Evolutionary conservation across 2,329 filamentous ascomycete genomes (phyloP), one percentile per base, ranked within the genome.

Genomic region (Talaromyces sp.): DNA sequence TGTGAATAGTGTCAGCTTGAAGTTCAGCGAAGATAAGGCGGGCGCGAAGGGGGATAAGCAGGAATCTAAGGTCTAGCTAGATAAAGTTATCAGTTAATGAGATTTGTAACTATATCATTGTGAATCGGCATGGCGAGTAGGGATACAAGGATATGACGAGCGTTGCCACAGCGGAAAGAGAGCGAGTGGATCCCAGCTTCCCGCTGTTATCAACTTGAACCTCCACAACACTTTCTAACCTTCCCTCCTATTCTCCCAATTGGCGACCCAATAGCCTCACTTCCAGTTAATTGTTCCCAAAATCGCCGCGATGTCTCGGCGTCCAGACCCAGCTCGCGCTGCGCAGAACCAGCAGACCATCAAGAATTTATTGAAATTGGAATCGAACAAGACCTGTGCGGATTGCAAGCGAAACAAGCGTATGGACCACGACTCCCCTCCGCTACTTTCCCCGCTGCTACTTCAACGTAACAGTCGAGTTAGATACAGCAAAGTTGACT

Each of bases 351-450:
- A 92, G 78, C 88, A 90, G 77, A 96, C 93, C 52, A 92, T 99
- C 79, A 98, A 98, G 84, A 93, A 87, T 76, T 86, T 99, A 71
- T 84, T 98, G 77, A 99, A 98, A 82, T 83, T 99, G 71, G 94
- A 98, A 75, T 83, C 88, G 68, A 99, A 99, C 83, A 99, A 99
- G 84, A 88, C 91, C 76, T 99, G 95, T 84, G 92, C 94, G 67
- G 95, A 99, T 80, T 99, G 95, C 87, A 99, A 99, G 85, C 89
- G 90, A 78, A 99, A 98, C 84, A 99, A 98, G 80, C 95, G 93
- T 96, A 80, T 71, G 61, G 57, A 54, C 52, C 31, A 56, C 39
- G 27, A 52, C 31, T 45, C n/a, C n/a, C 45, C 8, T 43, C 63
- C 8, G 62, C 63, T 62, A 66, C 22, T 25, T 59, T 58, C 5